These are phyloP conservation scores for Ceriops decandra DNA, from an alignment of 345 rosid species.

Conservation along the genomic window DNA sequence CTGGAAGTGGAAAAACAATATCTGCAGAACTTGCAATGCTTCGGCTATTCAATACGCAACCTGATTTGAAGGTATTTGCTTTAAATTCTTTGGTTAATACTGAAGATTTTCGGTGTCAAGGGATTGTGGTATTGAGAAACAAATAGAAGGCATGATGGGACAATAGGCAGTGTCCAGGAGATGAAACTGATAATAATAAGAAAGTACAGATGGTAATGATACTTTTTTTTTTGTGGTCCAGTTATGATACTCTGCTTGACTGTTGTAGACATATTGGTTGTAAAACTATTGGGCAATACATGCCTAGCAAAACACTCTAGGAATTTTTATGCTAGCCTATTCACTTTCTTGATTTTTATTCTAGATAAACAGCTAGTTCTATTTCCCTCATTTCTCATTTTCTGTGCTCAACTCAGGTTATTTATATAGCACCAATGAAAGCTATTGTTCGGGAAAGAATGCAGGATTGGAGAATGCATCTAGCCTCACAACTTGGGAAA, in stretches of 20 bases:
- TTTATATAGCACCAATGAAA: constrained; percentile 97
- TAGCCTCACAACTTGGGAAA: constrained; percentile 85
- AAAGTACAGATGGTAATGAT: too few species aligned
- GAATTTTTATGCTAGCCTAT: too few species aligned
- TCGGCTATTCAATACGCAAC: constrained; percentile 84
- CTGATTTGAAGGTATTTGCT: constrained; percentile 80
- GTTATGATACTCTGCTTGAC: too few species aligned
- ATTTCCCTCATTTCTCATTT: constrained; percentile 1
- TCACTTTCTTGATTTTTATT: background rate
- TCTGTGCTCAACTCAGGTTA: constrained; percentile 47
- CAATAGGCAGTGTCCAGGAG: background rate
- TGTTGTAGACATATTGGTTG: too few species aligned
- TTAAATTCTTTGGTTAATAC: constrained; percentile 10
- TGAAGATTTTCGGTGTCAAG: background rate
- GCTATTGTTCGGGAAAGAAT: constrained; percentile 98
- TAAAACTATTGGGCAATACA: too few species aligned
- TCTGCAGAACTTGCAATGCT: constrained; percentile 99
- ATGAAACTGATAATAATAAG: too few species aligned
- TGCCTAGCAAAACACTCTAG: too few species aligned
- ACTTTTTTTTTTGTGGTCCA: too few species aligned
- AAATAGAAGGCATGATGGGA: background rate
- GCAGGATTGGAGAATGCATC: constrained; percentile 88
- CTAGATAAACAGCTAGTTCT: background rate
- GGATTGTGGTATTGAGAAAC: background rate
- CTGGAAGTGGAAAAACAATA: constrained; percentile 98